phyloP scores from a whole-genome alignment of 169 alveolate genomes.

The Hepatocystis sp. region DNA sequence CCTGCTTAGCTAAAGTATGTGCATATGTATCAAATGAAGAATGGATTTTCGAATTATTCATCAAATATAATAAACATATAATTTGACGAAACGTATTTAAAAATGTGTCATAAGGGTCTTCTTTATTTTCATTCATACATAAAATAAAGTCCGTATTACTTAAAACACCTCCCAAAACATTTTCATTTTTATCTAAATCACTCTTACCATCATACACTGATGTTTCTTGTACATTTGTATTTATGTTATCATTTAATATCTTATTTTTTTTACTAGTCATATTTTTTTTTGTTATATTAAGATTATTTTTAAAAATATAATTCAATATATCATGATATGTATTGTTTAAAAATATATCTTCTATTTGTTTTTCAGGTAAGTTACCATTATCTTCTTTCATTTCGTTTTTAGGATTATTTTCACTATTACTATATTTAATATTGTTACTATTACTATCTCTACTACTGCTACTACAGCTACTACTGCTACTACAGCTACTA shows the following conservation, averaged over 20 bases:
- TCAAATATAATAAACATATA: conserved; percentile 54
- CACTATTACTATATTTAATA: neutral
- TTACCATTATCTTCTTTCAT: neutral
- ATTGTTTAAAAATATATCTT: conserved; percentile 16
- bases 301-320: conserved; percentile 43
- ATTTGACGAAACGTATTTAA: conserved; percentile 39
- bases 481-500: too few relatives aligned
- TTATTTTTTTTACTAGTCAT: neutral
- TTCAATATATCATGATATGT: conserved; percentile 35
- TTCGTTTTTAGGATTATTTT: neutral
- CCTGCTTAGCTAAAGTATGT: conserved; percentile 61
- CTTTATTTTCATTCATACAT: neutral
- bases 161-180: neutral
- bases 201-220: neutral
- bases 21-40: conserved; percentile 56
- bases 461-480: too few relatives aligned
- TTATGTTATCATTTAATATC: neutral
- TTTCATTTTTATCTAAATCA: conserved; percentile 13
- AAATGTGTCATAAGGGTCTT: conserved; percentile 30
- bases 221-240: too few relatives aligned
- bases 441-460: neutral
- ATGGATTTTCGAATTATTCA: conserved; percentile 41
- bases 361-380: conserved; percentile 4
- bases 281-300: conserved; percentile 46
- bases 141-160: neutral